Evolutionary conservation across 768 basidiomycete genomes (phyloP), one percentile per base, ranked within the genome.

Genomic region (Suillus fuscotomentosus): DNA sequence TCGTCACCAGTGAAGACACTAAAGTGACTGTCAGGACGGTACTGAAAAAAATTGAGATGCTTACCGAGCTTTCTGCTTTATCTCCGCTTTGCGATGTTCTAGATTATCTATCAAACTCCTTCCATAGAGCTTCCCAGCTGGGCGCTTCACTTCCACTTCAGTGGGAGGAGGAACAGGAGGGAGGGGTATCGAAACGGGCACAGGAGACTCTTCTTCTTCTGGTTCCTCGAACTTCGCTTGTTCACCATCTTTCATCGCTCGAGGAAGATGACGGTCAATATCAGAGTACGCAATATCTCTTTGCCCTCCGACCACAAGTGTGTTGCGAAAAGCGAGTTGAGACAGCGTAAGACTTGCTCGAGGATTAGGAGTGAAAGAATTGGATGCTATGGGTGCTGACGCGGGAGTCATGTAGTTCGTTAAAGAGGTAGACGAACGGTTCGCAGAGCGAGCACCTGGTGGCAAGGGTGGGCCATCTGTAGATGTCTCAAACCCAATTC

Each of bases 81-180:
- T 91, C 67, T 87, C 84, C 15, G 87, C 84, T 72, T 97, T 97
- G 55, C 95, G 84, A 20, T 80, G 82, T 73, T 97, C 94, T 11
- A 97, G 81, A 73, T 94, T 89, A 72, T 97, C 95, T 70, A 97
- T 95, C 61, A 97, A 81, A 76, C 92, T 96, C 71, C 88, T 88
- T 27, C 95, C 95, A 71, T 86, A 95, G 34, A 96, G 75, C 78
- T 88, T 94, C 27, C 94, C 94, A n/a, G 90, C 81, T 15, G 87
- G 86, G n/a, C 89, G 82, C 61, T 70, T 76, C 61, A 64, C 64
- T 68, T 68, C 74, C 54, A 60, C 65, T 51, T 80, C 82, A 38
- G 72, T 68, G 36, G 78, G 71, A 8, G 70, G 67, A n/a, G 70
- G 67, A 41, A 67, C 71, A 39, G 75, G 73, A 50, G 77, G 70